A percentile compares a stretch with the other conserved stretches of the same genome.
Conservation (phyloP, 192 early-diverging fungal genomes). For the Diversispora eburnea region DNA sequence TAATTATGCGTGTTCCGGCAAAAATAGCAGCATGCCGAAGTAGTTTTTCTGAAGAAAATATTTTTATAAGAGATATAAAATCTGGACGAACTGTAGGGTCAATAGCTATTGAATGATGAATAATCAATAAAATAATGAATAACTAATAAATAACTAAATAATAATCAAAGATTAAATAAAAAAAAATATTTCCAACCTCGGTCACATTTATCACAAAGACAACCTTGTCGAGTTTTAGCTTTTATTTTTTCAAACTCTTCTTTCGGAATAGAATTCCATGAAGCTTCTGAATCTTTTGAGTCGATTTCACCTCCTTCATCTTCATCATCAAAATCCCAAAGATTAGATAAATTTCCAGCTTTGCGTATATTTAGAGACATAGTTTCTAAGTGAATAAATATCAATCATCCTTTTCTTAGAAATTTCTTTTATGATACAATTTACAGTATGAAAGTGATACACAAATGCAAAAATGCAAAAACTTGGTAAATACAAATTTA, state of each 20-base stretch:
- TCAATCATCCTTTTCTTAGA: too few relatives aligned
- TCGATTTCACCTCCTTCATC: not conserved
- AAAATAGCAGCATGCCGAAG: constrained; percentile 27
- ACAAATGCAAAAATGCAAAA: too few relatives aligned
- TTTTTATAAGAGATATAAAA: not conserved
- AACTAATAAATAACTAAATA: not conserved
- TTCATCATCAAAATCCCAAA: constrained; percentile 20
- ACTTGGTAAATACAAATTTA: too few relatives aligned
- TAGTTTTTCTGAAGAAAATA: constrained; percentile 26
- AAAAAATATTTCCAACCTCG: constrained; percentile 2
- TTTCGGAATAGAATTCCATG: not conserved
- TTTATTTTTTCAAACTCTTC: not conserved
- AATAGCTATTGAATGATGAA: not conserved
- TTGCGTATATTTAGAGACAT: too few relatives aligned
- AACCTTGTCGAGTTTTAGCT: constrained; percentile 10
- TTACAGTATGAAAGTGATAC: too few relatives aligned
- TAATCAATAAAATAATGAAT: not conserved
- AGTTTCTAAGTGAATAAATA: too few relatives aligned
- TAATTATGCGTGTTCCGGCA: constrained; percentile 26
- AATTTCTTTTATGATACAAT: too few relatives aligned
- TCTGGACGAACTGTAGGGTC: constrained; percentile 7
- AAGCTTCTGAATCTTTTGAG: not conserved
- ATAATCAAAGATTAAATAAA: not conserved
- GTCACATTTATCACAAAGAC: constrained; percentile 9
- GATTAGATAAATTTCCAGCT: not conserved